A percentile compares a stretch with the other conserved stretches of the same genome.
phyloP scores from a whole-genome alignment of 805 yeast genomes.

The Suhomyces vadensis region DNA sequence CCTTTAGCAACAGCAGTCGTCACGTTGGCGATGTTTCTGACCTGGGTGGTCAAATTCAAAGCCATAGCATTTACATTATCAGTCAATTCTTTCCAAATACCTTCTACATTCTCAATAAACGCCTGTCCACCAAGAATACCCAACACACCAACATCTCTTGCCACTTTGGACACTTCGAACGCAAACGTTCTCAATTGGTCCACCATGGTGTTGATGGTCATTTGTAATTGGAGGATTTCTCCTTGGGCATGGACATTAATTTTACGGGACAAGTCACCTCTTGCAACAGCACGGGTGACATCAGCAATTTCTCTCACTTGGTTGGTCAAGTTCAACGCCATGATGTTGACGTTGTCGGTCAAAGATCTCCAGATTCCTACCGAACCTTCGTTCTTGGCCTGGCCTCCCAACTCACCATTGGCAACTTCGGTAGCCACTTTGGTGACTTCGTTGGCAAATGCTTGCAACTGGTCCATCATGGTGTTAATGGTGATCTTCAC shows the following conservation, averaged over 20 bases:
- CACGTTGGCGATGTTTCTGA: constrained; percentile 82
- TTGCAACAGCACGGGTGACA: constrained; percentile 85
- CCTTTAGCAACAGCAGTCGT: constrained; percentile 88
- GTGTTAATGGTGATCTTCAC: constrained; percentile 81
- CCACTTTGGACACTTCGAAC: constrained; percentile 82
- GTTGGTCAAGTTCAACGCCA: constrained; percentile 80
- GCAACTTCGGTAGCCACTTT: constrained; percentile 89
- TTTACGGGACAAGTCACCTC: constrained; percentile 79
- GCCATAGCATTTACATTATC: constrained; percentile 93
- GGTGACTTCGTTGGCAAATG: constrained; percentile 79
- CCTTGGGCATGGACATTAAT: constrained; percentile 92
- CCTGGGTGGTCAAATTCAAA: constrained; percentile 80
- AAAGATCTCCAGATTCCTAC: constrained; percentile 87
- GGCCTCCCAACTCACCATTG: constrained; percentile 88
- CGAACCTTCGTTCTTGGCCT: constrained; percentile 80
- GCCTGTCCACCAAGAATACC: constrained; percentile 91
- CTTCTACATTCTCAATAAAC: constrained; percentile 72
- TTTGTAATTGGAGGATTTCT: constrained; percentile 80
- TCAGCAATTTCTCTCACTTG: constrained; percentile 80
- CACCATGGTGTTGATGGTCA: constrained; percentile 87
- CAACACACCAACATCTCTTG: constrained; percentile 87
- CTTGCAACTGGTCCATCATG: constrained; percentile 85
- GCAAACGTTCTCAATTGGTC: constrained; percentile 82
- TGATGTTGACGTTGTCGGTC: constrained; percentile 81
- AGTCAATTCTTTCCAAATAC: constrained; percentile 84